Conservation (phyloP, 345 rosid species). For the Gynandropsis gynandra region DNA sequence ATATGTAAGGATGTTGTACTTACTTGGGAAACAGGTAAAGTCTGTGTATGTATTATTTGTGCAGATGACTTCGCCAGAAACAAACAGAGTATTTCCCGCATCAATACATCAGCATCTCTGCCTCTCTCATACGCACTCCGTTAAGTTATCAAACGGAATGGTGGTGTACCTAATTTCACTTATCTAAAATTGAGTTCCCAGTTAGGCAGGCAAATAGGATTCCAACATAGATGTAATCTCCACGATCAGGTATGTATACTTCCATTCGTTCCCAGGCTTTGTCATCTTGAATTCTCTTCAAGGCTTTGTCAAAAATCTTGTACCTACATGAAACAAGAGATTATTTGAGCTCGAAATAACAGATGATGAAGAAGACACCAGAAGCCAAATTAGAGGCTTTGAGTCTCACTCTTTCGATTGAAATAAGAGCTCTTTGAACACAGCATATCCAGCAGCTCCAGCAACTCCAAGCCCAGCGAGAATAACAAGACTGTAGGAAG, state of each 20-base stretch:
- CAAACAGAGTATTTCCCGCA: no score
- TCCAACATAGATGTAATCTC: conserved; percentile 67
- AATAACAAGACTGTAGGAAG: conserved; percentile 80
- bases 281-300: conserved; percentile 87
- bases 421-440: conserved; percentile 83
- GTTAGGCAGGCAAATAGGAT: conserved; percentile 75
- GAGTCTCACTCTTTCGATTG: conserved; percentile 84
- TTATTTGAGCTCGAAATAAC: conserved; percentile 11
- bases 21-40: no score
- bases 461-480: conserved; percentile 92
- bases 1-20: no score
- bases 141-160: no score
- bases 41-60: no score
- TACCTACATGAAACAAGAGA: conserved; percentile 42
- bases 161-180: no score
- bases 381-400: conserved; percentile 13
- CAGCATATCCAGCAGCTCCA: conserved; percentile 83
- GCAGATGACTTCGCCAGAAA: no score
- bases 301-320: conserved; percentile 74
- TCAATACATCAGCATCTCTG: no score
- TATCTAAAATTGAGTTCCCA: no score
- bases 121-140: no score
- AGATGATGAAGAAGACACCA: neutral
- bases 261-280: conserved; percentile 76
- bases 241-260: conserved; percentile 73